Percentiles rank a stretch among this genome's conserved stretches.
Evolutionary conservation across 2,329 filamentous ascomycete genomes (phyloP).

Genomic region (Curvularia verruculosa): DNA sequence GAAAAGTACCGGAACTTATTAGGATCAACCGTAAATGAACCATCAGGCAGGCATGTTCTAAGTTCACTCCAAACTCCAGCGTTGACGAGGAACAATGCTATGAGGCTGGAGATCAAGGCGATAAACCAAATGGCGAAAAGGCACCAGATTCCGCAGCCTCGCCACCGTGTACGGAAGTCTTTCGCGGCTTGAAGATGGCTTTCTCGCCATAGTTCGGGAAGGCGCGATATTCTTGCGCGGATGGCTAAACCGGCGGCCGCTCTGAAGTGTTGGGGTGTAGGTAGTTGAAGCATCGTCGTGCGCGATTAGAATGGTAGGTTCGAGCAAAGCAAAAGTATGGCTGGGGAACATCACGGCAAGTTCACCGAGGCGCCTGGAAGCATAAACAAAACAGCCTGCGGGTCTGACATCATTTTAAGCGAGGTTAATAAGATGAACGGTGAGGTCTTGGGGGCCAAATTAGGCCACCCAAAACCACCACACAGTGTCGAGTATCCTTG

Average conservation of each 20-base stretch:
- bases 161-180: slow-evolving; percentile 10
- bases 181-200: slow-evolving; percentile 6
- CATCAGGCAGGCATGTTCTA: slow-evolving; percentile 19
- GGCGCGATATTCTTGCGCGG: neutral
- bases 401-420: too few species aligned
- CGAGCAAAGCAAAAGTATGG: neutral
- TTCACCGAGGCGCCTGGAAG: neutral
- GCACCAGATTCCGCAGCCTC: neutral
- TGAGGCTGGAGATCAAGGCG: neutral
- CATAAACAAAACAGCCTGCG: too few species aligned
- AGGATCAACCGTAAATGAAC: slow-evolving; percentile 9
- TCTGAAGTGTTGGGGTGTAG: neutral
- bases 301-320: neutral
- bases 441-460: too few species aligned
- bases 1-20: slow-evolving; percentile 16
- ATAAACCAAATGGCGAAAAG: slow-evolving; percentile 2
- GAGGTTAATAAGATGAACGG: too few species aligned
- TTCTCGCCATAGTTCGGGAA: neutral
- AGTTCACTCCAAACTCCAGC: neutral
- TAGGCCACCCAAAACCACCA: too few species aligned
- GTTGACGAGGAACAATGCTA: neutral
- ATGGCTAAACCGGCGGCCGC: too few species aligned
- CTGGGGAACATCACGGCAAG: neutral
- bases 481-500: too few species aligned
- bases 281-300: neutral